A percentile compares a stretch with the other conserved stretches of the same genome.
phyloP scores from a whole-genome alignment of 2,329 filamentous ascomycete species.

The Fusarium stilboides region DNA sequence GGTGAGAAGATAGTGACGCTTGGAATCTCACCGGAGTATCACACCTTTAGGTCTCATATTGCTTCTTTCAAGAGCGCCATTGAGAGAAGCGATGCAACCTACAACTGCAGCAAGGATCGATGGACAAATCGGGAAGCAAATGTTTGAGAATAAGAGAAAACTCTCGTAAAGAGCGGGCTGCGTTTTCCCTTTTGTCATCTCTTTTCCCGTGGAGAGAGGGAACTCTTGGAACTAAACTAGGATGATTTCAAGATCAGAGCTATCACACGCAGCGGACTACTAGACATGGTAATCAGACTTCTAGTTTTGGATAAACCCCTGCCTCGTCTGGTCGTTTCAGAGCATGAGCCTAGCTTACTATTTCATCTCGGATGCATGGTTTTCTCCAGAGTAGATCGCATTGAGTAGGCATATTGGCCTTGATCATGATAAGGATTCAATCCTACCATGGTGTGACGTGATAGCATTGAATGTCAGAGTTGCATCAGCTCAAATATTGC shows the following conservation, averaged over 20 bases:
- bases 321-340: constrained; percentile 12
- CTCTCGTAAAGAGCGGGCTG: neutral
- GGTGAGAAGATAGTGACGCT: constrained; percentile 32
- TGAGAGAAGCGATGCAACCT: constrained; percentile 38
- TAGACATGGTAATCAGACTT: too few relatives aligned
- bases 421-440: neutral
- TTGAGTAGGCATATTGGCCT: neutral
- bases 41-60: constrained; percentile 36
- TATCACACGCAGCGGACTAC: neutral
- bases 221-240: constrained; percentile 15
- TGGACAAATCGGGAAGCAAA: constrained; percentile 28
- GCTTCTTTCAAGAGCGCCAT: constrained; percentile 43
- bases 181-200: constrained; percentile 39
- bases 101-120: constrained; percentile 23
- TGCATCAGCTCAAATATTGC: neutral
- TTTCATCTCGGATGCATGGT: constrained; percentile 16
- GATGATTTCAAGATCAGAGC: neutral
- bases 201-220: constrained; percentile 39
- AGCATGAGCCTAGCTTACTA: neutral
- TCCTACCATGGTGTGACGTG: neutral
- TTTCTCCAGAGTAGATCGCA: constrained; percentile 1
- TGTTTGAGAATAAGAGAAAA: constrained; percentile 23
- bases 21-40: constrained; percentile 30
- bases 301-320: neutral
- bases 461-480: neutral